These are phyloP conservation scores for Misopates orontium DNA, from an alignment of 257 asterid genomes.

Conservation along the genomic window DNA sequence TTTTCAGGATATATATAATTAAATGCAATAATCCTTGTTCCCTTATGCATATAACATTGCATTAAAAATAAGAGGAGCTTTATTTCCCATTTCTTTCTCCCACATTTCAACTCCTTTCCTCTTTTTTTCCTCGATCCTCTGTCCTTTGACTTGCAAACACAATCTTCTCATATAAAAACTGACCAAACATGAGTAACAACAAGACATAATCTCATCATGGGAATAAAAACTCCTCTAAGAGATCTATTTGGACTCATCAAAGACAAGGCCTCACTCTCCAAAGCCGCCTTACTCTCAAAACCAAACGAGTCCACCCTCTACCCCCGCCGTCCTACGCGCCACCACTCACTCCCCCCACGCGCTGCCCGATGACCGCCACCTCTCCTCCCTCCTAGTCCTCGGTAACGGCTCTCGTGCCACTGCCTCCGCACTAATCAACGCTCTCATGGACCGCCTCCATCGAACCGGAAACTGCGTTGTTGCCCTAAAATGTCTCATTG, in stretches of 20 bases:
- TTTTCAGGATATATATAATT: no score
- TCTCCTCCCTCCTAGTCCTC: constrained; percentile 56
- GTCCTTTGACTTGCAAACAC: no score
- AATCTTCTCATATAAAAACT: no score
- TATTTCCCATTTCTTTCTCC: no score
- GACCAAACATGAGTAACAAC: no score
- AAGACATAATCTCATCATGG: no score
- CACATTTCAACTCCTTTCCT: no score
- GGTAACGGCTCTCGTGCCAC: constrained; percentile 77
- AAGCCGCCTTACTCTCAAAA: constrained; percentile 55
- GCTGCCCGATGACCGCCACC: constrained; percentile 46
- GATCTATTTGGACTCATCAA: constrained; percentile 46
- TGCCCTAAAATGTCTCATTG: constrained; percentile 68
- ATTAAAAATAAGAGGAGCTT: no score
- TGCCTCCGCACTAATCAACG: constrained; percentile 57
- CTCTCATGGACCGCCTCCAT: constrained; percentile 81
- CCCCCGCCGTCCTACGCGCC: constrained; percentile 73
- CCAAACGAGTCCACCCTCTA: constrained; percentile 42
- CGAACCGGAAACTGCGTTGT: constrained; percentile 67
- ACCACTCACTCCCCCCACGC: constrained; percentile 65
- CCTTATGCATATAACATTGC: no score
- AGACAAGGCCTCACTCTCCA: constrained; percentile 53
- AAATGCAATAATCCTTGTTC: no score
- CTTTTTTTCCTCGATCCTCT: no score
- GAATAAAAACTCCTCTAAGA: constrained; percentile 32